phyloP scores from a whole-genome alignment of 1,284 basidiomycete genomes.

The Sanghuangporus weigelae region DNA sequence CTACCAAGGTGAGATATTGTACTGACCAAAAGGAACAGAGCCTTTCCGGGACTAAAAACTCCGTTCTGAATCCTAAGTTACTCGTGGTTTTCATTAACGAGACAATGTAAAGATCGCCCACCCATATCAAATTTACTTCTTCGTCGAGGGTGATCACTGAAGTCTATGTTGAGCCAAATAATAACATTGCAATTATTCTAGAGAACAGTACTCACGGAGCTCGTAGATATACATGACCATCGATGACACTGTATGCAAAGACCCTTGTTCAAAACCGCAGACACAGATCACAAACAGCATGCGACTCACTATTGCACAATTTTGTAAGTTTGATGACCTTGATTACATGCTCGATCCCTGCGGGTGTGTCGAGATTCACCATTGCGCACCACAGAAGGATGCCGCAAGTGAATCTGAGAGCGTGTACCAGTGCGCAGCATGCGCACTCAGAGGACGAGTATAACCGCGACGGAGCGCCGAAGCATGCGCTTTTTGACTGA shows the following conservation, averaged over 20 bases:
- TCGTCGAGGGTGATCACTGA: conserved; percentile 3
- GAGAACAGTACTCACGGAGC: neutral
- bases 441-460: too few relatives aligned
- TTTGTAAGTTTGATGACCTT: neutral
- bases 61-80: neutral
- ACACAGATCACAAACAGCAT: neutral
- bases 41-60: neutral
- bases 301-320: neutral
- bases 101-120: neutral
- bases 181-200: neutral
- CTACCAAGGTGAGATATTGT: neutral
- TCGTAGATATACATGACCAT: conserved; percentile 3
- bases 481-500: neutral
- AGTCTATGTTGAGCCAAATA: neutral
- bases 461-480: too few relatives aligned
- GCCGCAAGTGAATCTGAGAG: neutral
- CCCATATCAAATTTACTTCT: conserved; percentile 8
- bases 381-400: neutral
- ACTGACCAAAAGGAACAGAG: conserved; percentile 9
- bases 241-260: neutral
- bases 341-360: neutral
- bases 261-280: neutral
- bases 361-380: neutral
- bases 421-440: neutral
- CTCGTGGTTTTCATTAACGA: neutral